Conservation (phyloP, 257 asterid species). For the Ehretia macrophylla region DNA sequence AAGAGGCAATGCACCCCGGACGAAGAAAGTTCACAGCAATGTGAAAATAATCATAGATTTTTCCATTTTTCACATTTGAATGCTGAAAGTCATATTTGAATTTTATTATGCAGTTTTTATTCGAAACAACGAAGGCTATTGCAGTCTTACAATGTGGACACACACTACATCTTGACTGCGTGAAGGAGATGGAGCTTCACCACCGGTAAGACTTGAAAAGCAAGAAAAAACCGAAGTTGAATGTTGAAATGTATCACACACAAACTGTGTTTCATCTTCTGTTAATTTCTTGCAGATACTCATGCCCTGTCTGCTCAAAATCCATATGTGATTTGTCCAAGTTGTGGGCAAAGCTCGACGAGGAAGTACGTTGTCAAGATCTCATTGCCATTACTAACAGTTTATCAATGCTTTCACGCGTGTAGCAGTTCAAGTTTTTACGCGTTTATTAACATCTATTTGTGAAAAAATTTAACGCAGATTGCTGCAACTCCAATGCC, state of each 20-base stretch:
- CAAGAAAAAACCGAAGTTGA: not conserved
- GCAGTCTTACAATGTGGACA: constrained; percentile 59
- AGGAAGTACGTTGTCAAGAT: constrained; percentile 34
- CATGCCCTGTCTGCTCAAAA: constrained; percentile 66
- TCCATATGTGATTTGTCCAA: constrained; percentile 61
- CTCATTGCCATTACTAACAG: not conserved
- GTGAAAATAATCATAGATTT: no score
- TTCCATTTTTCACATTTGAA: not conserved
- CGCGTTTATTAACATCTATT: not conserved
- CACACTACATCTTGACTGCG: constrained; percentile 60
- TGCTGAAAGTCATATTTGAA: not conserved
- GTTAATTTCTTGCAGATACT: constrained; percentile 36
- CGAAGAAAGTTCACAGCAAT: no score
- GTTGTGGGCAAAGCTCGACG: constrained; percentile 58
- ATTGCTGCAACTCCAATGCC: constrained; percentile 63
- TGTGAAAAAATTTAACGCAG: constrained; percentile 24
- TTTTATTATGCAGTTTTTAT: constrained; percentile 40
- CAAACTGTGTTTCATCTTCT: not conserved
- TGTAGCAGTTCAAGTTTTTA: no score
- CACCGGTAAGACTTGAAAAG: constrained; percentile 36
- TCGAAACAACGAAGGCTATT: constrained; percentile 51
- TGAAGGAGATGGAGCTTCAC: constrained; percentile 57
- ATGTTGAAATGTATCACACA: not conserved
- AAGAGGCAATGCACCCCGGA: not conserved
- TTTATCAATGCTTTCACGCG: not conserved